Evolutionary conservation across 805 yeast species (phyloP), one percentile per base, ranked within the genome.

Genomic region (Jamesozyma piceae): DNA sequence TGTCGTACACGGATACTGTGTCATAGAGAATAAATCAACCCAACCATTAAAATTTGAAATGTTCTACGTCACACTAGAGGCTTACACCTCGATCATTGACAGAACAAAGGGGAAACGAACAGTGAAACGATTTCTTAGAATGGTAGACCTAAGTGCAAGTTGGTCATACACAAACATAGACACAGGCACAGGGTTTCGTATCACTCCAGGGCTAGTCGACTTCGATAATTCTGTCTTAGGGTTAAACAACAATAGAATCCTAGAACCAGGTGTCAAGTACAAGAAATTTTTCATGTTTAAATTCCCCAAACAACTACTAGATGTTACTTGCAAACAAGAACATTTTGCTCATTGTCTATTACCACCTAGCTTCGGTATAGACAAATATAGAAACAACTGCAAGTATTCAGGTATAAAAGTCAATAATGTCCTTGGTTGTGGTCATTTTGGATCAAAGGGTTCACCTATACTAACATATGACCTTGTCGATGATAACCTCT

Each of bases 231-330:
- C 66, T 2, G 19, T 29, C 2, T 46, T 57, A 27, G 72, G 81
- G 0, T 55, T 79, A 5, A 69, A 74, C 0, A 57, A 67, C 43
- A 68, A 67, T 37, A 59, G 77, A 48, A 49, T 67, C 1, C 55
- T 79, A 13, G 53, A 58, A 31, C 80, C 83, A 1, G 63, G 71
- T 18, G 55, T 49, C 1, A 69, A 63, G 42, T 72, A 75, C 50
- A 78, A 77, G 52, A 79, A 79, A 53, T 71, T 67, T 45, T 76
- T 79, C 52, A 67, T 72, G 21, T 79, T 79, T 53, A 73, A 67
- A 51, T 66, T 78, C 37, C 85, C 85, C 0, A 53, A 62, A 15
- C 66, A 64, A 44, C 58, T 77, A 34, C 55, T 79, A 13, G 84
- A 78, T 48, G 68, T 66, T 15, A 57, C 69, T 2, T 78, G 84